phyloP scores from a whole-genome alignment of 768 basidiomycete species.

The Obba rivulosa region DNA sequence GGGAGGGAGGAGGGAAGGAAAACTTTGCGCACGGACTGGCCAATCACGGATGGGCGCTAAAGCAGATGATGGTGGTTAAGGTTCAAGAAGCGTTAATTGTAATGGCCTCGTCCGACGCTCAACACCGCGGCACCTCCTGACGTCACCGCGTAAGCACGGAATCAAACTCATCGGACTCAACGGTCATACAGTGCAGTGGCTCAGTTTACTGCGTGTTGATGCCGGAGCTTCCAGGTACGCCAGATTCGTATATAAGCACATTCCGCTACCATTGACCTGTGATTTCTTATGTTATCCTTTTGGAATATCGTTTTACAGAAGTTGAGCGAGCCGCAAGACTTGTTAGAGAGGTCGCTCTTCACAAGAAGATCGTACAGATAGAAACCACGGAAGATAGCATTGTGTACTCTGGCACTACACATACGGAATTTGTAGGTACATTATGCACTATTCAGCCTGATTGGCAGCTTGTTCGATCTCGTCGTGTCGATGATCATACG shows the following conservation, averaged over 20 bases:
- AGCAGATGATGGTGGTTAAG: too few relatives aligned
- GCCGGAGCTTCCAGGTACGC: constrained; percentile 18
- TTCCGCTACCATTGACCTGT: neutral
- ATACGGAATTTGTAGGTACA: constrained; percentile 55
- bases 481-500: neutral
- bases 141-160: too few relatives aligned
- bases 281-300: neutral
- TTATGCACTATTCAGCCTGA: neutral
- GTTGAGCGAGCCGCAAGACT: constrained; percentile 64
- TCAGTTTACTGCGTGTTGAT: neutral
- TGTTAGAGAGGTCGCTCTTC: constrained; percentile 44
- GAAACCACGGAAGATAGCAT: constrained; percentile 56
- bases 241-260: too few relatives aligned
- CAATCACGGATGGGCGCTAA: too few relatives aligned
- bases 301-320: constrained; percentile 35
- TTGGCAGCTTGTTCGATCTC: neutral
- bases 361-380: constrained; percentile 49
- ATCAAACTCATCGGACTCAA: too few relatives aligned
- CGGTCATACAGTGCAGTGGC: neutral
- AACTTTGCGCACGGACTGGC: too few relatives aligned
- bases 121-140: too few relatives aligned
- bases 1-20: too few relatives aligned
- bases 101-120: too few relatives aligned
- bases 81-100: too few relatives aligned
- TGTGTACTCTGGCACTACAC: constrained; percentile 54